Conservation (phyloP, 1,139 yeast species). For the Chernovozyma sophiae-reginae region DNA sequence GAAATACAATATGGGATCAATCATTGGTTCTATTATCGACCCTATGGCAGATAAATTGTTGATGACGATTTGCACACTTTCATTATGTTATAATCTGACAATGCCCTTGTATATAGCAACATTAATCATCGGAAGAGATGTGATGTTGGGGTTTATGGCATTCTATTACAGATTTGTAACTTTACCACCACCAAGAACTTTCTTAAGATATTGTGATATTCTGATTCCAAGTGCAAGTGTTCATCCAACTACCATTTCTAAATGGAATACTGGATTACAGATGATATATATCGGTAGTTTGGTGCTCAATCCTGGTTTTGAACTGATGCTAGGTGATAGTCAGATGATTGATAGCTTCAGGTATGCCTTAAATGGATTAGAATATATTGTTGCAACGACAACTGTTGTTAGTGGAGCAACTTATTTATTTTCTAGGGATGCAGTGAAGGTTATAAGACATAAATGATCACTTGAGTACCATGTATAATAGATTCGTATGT, state of each 20-base stretch:
- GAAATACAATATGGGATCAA: slow-evolving; percentile 67
- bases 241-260: slow-evolving; percentile 83
- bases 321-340: slow-evolving; percentile 20
- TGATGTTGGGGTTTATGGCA: slow-evolving; percentile 71
- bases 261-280: slow-evolving; percentile 85
- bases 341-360: slow-evolving; percentile 10
- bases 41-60: slow-evolving; percentile 93
- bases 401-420: slow-evolving; percentile 78
- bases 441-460: slow-evolving; percentile 46
- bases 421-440: slow-evolving; percentile 64
- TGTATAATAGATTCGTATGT: too few relatives aligned
- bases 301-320: slow-evolving; percentile 61
- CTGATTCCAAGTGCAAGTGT: slow-evolving; percentile 83
- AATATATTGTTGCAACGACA: slow-evolving; percentile 60
- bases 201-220: slow-evolving; percentile 61
- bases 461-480: neutral
- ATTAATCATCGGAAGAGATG: slow-evolving; percentile 81
- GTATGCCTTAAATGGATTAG: slow-evolving; percentile 15
- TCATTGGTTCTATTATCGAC: slow-evolving; percentile 86
- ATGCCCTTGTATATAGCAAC: slow-evolving; percentile 68
- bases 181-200: slow-evolving; percentile 72
- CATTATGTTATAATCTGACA: slow-evolving; percentile 65
- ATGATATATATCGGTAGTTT: slow-evolving; percentile 83
- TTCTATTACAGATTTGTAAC: slow-evolving; percentile 69
- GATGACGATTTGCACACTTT: slow-evolving; percentile 80